Percentiles rank a stretch among this genome's conserved stretches.
Conservation (phyloP, 2,329 filamentous ascomycete species). For the Metarhizium guizhouense region DNA sequence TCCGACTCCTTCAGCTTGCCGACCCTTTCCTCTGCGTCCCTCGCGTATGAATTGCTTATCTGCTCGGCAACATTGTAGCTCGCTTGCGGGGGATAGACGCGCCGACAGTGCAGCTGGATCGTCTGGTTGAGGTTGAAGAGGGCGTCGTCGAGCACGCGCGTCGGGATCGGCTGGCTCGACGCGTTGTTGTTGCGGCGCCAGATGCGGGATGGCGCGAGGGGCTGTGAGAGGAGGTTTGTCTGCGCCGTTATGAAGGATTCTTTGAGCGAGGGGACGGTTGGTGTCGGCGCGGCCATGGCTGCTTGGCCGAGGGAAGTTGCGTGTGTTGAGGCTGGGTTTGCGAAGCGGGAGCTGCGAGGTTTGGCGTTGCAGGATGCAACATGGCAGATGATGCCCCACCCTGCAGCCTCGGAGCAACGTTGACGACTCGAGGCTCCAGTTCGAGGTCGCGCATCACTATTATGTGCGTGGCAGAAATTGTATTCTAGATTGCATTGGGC, state of each 20-base stretch:
- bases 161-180: conserved; percentile 31
- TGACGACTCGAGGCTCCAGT: no score
- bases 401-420: no score
- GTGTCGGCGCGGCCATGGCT: conserved; percentile 19
- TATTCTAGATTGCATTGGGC: no score
- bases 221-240: conserved; percentile 52
- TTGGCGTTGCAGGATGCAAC: no score
- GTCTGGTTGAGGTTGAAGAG: conserved; percentile 50
- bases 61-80: conserved; percentile 64
- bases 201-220: conserved; percentile 44
- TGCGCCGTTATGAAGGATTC: conserved; percentile 54
- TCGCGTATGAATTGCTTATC: conserved; percentile 56
- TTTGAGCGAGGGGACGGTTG: conserved; percentile 54
- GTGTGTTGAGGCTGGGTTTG: no score
- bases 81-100: conserved; percentile 60
- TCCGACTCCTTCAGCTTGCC: conserved; percentile 25
- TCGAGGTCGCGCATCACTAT: no score
- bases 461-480: no score
- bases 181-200: conserved; percentile 41
- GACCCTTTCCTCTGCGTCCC: conserved; percentile 31
- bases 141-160: conserved; percentile 46
- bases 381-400: no score
- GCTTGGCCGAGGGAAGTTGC: neutral
- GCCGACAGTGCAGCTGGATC: conserved; percentile 54
- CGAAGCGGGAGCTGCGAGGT: no score